Percentiles rank a stretch among this genome's conserved stretches.
These are phyloP conservation scores for Xylaria palmicola DNA, from an alignment of 495 filamentous ascomycete genomes.

Conservation along the genomic window DNA sequence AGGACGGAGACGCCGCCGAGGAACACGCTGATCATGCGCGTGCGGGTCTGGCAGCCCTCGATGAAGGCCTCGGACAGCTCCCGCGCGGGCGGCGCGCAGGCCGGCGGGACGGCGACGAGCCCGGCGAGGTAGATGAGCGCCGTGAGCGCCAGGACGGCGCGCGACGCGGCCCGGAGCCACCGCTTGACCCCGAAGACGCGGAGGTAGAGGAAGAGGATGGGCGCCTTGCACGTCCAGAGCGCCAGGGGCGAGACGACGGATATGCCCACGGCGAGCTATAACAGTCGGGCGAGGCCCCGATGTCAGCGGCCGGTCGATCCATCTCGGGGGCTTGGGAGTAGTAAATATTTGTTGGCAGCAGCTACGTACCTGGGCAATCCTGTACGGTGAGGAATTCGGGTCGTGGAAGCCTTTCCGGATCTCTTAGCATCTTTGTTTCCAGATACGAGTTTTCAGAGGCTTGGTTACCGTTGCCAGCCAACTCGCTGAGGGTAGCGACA, in stretches of 20 bases:
- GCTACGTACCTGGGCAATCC: slow-evolving; percentile 2
- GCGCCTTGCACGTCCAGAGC: slow-evolving; percentile 14
- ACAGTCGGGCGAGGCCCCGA: too few relatives aligned
- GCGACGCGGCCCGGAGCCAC: slow-evolving; percentile 28
- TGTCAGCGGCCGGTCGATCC: too few relatives aligned
- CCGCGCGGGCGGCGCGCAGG: slow-evolving; percentile 25
- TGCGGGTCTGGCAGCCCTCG: slow-evolving; percentile 29
- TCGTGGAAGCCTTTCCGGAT: slow-evolving; percentile 6
- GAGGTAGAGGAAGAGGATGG: slow-evolving; percentile 29
- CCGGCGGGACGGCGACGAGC: slow-evolving; percentile 27
- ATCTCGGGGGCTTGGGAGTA: too few relatives aligned
- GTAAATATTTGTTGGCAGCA: neutral
- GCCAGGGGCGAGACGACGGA: neutral
- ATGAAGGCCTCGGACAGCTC: slow-evolving; percentile 11
- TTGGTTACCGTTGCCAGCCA: slow-evolving; percentile 10
- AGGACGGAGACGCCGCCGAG: slow-evolving; percentile 18
- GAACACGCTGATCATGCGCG: slow-evolving; percentile 20
- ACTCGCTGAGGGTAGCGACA: neutral
- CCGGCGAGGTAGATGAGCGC: slow-evolving; percentile 21
- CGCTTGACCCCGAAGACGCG: slow-evolving; percentile 28
- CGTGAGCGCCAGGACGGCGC: slow-evolving; percentile 9
- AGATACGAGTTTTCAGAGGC: neutral
- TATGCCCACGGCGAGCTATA: slow-evolving; percentile 9
- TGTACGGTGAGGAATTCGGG: neutral
- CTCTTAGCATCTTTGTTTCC: neutral